Base-by-base conservation (phyloP, 805 yeast species). In the Metschnikowia colocasiae region DNA sequence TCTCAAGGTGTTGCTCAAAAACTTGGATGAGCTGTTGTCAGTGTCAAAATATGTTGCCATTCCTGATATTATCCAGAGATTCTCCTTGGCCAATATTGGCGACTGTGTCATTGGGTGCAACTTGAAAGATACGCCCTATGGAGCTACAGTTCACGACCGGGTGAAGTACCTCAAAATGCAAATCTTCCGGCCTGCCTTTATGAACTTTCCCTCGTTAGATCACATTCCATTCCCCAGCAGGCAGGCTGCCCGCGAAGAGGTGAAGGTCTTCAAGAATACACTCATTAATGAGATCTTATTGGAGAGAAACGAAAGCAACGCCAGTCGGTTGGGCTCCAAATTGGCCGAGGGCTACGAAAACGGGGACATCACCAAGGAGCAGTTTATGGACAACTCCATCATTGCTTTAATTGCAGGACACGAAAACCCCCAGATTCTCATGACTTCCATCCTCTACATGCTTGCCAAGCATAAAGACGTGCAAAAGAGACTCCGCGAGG, bases 361-460 rank as follows among this genome's bases (percentile, higher is more conserved):
- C 6, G 74, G 70, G 0, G 44, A 51, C 3, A 64, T 81, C 2
- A 65, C 75, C 2, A 62, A 69, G 43, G 67, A 71, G 41, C 83
- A 80, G 52, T 68, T 79, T 45, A 60, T 67, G 2, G 85, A 81
- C 55, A 81, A 81, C 58, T 67, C 78, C 15, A 74, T 79, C 7
- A 80, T 81, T 15, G 64, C 79, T 3, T 59, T 80, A 55, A 76
- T 81, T 38, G 85, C 85, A 0, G 85, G 85, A 0, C 85, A 81
- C 59, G 85, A 81, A 53, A 81, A 81, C 50, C 85, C 85, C 0
- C 80, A 79, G 49, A 56, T 81, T 20, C 59, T 80, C 9, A 54
- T 80, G 50, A 69, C 76, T 0, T 75, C 82, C 0, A 55, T 75
- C 5, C 52, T 80, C 1, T 80, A 72, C 47, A 51, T 76, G 12